Evolutionary conservation across 1,139 yeast genomes (phyloP), one percentile per base, ranked within the genome.

Genomic region (Suhomyces terraborum): DNA sequence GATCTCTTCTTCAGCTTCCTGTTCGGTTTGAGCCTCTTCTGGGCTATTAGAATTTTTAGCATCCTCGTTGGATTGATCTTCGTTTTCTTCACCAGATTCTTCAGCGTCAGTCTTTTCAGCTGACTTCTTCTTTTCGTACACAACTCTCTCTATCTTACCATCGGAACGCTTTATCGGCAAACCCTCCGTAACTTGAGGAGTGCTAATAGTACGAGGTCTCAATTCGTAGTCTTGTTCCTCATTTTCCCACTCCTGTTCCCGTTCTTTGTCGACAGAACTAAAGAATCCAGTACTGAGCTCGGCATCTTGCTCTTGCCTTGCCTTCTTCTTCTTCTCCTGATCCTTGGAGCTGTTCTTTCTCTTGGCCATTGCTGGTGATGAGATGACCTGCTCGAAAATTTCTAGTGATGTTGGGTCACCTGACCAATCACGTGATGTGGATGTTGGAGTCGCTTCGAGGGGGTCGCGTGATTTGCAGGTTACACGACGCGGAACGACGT

Each of bases 101-200:
- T 47, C 58, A 19, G 51, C 56, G 7, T 35, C 45, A 6, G 34
- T 44, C 7, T 40, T 46, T 12, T 50, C 51, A 14, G 48, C 58
- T 16, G 61, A 61, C 23, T 59, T 61, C 34, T 67, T 52, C 9
- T 55, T 59, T 45, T 66, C 69, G 41, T 73, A 58, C 24, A 74
- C 62, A 4, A 81, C 84, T 55, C 95, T 69, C 59, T 84, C 80
- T 14, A 93, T 68, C 40, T 71, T 75, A 45, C 96, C 96, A 46
- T 80, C 86, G 1, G 69, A 71, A 18, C 76, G 74, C 56, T 87
- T 88, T 41, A 91, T 87, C 0, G 98, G 98, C 46, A 91, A 73
- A 8, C 87, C 83, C 57, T 87, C 96, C 4, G 79, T 77, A 17
- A 76, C 66, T 16, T 70, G 74, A 1, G 59, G 67, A 10, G 69